Base-by-base conservation (phyloP, 2,329 filamentous ascomycete species). In the Penicillium vulpinum region DNA sequence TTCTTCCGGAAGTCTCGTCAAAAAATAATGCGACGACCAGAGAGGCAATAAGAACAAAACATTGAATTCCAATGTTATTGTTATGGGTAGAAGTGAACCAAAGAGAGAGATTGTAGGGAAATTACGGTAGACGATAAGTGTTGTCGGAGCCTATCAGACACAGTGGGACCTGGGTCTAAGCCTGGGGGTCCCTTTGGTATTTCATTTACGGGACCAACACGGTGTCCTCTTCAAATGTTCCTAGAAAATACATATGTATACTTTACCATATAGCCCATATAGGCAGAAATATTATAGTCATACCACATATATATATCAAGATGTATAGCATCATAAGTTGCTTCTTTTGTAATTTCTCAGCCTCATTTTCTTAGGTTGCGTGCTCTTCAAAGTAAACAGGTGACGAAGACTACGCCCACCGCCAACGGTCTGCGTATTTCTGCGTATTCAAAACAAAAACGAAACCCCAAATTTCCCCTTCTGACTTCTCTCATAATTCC, bases 361-460 rank as follows among this genome's bases (percentile, higher is more conserved):
- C 33, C 51, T 48, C 43, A 48, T 7, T 26, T 22, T 35, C 13
- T 29, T 16, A 6, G 9, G 31, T 52, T 52, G 29, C 40, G 50
- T 52, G 50, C 40, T 52, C 26, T 35, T 28, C 8, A 5, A 43
- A 13, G 10, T 31, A 60, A 49, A 46, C 62, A 66, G 70, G 70
- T 73, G 71, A 74, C 71, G 62, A 64, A 71, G 64, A 68, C 72
- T 73, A 74, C 73, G 71, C 73, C 63, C 67, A 62, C 66, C 66
- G 66, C 67, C 65, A 70, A 67, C 64, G 65, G 67, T 65, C 69
- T 67, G 70, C 56, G 70, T 71, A 67, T 63, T 67, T 65, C 57
- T 56, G 61, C 58, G 67, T 55, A 66, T 65, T 70, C 71, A 68
- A 73, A 74, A 73, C 62, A 67, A 64, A 66, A 70, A 65, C 65